phyloP scores from a whole-genome alignment of 2,329 filamentous ascomycete genomes.

The Monosporascus sp. region DNA sequence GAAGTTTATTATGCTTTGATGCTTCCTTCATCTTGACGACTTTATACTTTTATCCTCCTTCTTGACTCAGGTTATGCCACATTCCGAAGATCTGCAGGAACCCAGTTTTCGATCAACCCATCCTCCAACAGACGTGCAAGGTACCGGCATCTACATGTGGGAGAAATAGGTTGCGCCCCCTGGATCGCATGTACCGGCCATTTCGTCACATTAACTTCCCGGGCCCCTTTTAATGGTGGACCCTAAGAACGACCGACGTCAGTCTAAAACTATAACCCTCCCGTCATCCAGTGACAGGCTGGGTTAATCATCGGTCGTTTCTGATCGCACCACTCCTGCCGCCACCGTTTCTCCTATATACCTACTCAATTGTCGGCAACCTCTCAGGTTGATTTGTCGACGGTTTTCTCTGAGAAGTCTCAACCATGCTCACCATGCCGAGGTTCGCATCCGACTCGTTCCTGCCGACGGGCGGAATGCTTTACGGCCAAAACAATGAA shows the following conservation, averaged over 20 bases:
- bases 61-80: not conserved
- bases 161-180: too few species aligned
- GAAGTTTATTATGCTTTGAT: too few species aligned
- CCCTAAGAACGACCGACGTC: too few species aligned
- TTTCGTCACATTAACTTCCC: not conserved
- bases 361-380: not conserved
- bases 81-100: not conserved
- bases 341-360: not conserved
- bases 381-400: not conserved
- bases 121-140: not conserved
- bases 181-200: too few species aligned
- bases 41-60: not conserved
- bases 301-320: not conserved
- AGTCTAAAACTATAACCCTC: not conserved
- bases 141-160: too few species aligned
- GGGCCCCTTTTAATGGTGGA: too few species aligned
- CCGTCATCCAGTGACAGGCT: not conserved
- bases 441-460: conserved; percentile 38
- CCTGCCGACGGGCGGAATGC: conserved; percentile 32
- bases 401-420: conserved; percentile 2
- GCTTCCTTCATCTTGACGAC: not conserved
- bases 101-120: not conserved
- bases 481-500: conserved; percentile 24
- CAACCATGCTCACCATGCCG: conserved; percentile 33
- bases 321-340: not conserved